phyloP scores from a whole-genome alignment of 345 rosid genomes.

The Eutrema yunnanense region DNA sequence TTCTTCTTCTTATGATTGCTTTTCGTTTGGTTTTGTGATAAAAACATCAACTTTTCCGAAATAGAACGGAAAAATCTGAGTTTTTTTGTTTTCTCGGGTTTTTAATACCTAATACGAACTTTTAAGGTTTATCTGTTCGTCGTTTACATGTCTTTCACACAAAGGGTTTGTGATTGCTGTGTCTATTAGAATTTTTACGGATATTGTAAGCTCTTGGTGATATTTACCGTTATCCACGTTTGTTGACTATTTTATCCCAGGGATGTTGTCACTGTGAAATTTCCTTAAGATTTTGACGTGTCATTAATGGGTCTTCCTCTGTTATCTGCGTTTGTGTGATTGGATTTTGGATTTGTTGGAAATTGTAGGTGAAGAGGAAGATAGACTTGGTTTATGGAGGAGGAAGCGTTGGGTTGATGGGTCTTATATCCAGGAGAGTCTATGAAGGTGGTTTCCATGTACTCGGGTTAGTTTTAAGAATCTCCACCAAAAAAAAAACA shows the following conservation, averaged over 20 bases:
- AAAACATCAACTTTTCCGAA: neutral
- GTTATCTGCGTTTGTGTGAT: neutral
- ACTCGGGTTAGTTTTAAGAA: conserved; percentile 59
- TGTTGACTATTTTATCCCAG: neutral
- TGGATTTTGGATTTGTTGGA: conserved; percentile 6
- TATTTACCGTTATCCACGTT: neutral
- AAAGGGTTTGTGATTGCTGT: conserved; percentile 9
- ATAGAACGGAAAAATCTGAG: neutral
- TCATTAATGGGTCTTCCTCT: neutral
- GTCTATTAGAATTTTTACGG: neutral
- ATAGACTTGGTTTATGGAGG: conserved; percentile 94
- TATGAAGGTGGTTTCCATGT: conserved; percentile 86
- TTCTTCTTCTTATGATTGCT: conserved; percentile 7
- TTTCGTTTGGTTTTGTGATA: neutral
- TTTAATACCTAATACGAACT: neutral
- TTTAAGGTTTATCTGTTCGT: conserved; percentile 5
- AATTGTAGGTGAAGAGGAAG: conserved; percentile 71
- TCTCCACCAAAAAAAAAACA: neutral
- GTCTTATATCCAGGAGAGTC: conserved; percentile 80
- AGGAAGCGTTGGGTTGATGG: conserved; percentile 97
- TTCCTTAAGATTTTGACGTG: neutral
- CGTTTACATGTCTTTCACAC: neutral
- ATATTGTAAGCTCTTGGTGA: neutral
- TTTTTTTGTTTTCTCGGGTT: too few relatives aligned
- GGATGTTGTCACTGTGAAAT: neutral